These are phyloP conservation scores for Colletotrichum horii DNA, from an alignment of 2,329 filamentous ascomycete species.

Conservation along the genomic window DNA sequence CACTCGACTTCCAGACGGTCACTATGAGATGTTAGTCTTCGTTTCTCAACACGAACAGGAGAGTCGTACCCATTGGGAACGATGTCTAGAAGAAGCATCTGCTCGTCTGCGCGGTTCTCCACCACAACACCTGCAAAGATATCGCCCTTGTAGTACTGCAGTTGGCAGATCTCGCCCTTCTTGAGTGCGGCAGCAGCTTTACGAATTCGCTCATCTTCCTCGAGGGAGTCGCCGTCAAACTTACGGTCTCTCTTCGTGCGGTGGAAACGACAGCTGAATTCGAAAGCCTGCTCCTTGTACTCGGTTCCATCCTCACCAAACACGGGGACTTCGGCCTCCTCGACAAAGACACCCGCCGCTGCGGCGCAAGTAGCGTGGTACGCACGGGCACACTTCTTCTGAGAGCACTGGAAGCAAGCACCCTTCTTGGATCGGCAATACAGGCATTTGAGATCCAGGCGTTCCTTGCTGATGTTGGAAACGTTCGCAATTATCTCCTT, in stretches of 20 bases:
- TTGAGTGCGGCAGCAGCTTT: slow-evolving; percentile 72
- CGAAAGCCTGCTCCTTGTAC: slow-evolving; percentile 89
- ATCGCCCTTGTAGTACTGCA: slow-evolving; percentile 83
- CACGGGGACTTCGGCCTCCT: slow-evolving; percentile 83
- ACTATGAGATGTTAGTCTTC: slow-evolving; percentile 54
- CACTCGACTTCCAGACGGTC: slow-evolving; percentile 81
- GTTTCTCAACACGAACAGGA: background rate
- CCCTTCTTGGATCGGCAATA: slow-evolving; percentile 94
- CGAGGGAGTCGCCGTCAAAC: slow-evolving; percentile 70
- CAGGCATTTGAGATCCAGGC: slow-evolving; percentile 90
- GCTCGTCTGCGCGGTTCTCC: slow-evolving; percentile 80
- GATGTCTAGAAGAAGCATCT: slow-evolving; percentile 79
- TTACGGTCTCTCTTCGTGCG: slow-evolving; percentile 85
- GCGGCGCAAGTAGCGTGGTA: slow-evolving; percentile 97
- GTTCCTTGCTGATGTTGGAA: slow-evolving; percentile 82
- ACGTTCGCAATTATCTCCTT: slow-evolving; percentile 80
- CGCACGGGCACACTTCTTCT: slow-evolving; percentile 89
- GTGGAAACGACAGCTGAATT: slow-evolving; percentile 95
- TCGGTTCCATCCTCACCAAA: slow-evolving; percentile 90
- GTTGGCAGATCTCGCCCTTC: slow-evolving; percentile 80
- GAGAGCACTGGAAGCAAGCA: slow-evolving; percentile 96
- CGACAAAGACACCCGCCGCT: slow-evolving; percentile 88
- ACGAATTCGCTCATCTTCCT: slow-evolving; percentile 71
- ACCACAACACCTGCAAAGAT: slow-evolving; percentile 90
- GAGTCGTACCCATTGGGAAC: slow-evolving; percentile 79